Percentiles rank a stretch among this genome's conserved stretches.
phyloP scores from a whole-genome alignment of 176 grass and related monocot genomes.

The Lolium perenne region DNA sequence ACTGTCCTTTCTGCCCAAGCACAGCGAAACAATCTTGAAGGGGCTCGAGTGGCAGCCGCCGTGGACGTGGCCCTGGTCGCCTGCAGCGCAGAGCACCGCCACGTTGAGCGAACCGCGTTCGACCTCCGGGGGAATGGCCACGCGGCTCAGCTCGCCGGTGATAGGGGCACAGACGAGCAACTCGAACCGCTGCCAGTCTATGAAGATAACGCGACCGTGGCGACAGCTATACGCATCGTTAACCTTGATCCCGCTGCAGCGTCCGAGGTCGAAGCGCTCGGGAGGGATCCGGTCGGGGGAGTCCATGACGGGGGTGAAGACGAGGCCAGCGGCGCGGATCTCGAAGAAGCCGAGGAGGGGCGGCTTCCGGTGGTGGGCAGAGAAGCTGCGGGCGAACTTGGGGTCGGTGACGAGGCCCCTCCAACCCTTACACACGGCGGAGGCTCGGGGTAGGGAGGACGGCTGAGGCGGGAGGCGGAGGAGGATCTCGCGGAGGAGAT shows the following conservation, averaged over 20 bases:
- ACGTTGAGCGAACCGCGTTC: no score
- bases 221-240: background rate
- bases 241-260: fast-evolving
- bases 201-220: background rate
- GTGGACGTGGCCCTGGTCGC: no score
- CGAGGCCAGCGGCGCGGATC: background rate
- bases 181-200: no score
- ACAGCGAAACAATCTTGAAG: no score
- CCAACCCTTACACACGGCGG: background rate
- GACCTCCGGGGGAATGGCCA: no score
- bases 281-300: background rate
- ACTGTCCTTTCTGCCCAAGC: no score
- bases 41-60: no score
- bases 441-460: background rate
- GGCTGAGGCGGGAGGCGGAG: no score
- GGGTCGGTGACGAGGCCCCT: background rate
- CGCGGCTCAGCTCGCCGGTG: no score
- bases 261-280: background rate
- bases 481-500: background rate
- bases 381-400: background rate
- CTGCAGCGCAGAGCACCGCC: no score
- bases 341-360: background rate
- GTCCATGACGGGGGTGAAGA: background rate
- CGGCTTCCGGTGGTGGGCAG: background rate
- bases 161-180: no score